Conservation (phyloP, 495 filamentous ascomycete genomes). For the Parmelia sp. region DNA sequence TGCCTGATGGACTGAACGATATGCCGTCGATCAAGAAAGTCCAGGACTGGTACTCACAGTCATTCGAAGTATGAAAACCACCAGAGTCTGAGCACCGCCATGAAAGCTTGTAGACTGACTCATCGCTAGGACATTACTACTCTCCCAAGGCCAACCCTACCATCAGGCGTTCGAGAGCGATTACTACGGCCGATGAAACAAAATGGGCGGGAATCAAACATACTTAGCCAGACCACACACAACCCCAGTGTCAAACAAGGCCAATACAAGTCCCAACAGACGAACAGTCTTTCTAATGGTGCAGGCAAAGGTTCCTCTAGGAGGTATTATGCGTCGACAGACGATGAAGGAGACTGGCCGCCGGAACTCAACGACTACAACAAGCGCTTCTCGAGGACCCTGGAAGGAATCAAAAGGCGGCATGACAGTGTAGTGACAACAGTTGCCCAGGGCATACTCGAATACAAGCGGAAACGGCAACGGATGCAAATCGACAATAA, state of each 20-base stretch:
- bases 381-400: conserved; percentile 71
- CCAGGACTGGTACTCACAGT: conserved; percentile 97
- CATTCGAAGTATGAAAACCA: conserved; percentile 73
- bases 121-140: conserved; percentile 65
- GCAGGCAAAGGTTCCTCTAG: conserved; percentile 50
- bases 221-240: conserved; percentile 72
- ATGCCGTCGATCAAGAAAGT: conserved; percentile 97
- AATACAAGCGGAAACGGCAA: conserved; percentile 94
- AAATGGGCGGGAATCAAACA: conserved; percentile 52
- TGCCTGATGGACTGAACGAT: conserved; percentile 96
- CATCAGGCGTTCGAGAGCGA: conserved; percentile 68
- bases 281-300: conserved; percentile 47
- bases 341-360: conserved; percentile 85
- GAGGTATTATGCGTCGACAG: conserved; percentile 86
- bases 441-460: conserved; percentile 86
- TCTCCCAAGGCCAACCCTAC: conserved; percentile 68
- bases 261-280: conserved; percentile 66
- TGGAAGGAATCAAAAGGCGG: conserved; percentile 88
- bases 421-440: conserved; percentile 98
- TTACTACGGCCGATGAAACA: conserved; percentile 66
- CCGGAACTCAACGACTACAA: conserved; percentile 94
- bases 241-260: conserved; percentile 87
- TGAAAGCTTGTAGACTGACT: conserved; percentile 20
- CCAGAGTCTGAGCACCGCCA: neutral
- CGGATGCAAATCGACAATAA: conserved; percentile 97